These are phyloP conservation scores for Schizonepeta tenuifolia DNA, from an alignment of 257 asterid species.

Conservation along the genomic window DNA sequence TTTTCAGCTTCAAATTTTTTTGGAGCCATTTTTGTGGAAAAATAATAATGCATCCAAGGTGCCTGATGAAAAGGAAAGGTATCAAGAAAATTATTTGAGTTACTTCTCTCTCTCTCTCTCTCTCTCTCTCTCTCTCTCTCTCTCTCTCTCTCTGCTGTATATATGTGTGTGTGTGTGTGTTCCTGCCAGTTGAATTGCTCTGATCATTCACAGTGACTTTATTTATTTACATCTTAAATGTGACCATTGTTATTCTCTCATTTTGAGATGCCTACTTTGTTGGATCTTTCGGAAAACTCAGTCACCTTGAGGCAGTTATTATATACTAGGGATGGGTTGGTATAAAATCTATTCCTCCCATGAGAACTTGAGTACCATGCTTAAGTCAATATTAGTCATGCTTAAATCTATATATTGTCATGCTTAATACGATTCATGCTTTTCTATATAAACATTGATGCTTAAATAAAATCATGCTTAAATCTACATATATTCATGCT, in stretches of 20 bases:
- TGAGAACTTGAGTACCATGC: too few species aligned
- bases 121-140: not conserved
- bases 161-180: not conserved
- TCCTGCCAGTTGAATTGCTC: not conserved
- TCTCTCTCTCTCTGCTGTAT: not conserved
- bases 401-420: too few species aligned
- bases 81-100: conserved; percentile 18
- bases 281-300: not conserved
- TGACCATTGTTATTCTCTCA: conserved; percentile 3
- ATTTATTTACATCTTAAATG: not conserved
- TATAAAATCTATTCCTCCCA: too few species aligned
- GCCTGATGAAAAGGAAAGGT: conserved; percentile 69
- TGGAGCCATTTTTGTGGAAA: conserved; percentile 92
- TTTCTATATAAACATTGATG: too few species aligned
- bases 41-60: conserved; percentile 44
- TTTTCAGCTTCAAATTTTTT: conserved; percentile 74
- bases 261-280: conserved; percentile 11
- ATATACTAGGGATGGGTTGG: too few species aligned
- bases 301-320: conserved; percentile 2
- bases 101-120: not conserved
- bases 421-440: too few species aligned
- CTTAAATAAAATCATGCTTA: too few species aligned
- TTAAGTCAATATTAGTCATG: too few species aligned
- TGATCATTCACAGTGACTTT: not conserved
- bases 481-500: too few species aligned